Evolutionary conservation across 2,329 filamentous ascomycete species (phyloP).

Genomic region (Cercospora sp.): DNA sequence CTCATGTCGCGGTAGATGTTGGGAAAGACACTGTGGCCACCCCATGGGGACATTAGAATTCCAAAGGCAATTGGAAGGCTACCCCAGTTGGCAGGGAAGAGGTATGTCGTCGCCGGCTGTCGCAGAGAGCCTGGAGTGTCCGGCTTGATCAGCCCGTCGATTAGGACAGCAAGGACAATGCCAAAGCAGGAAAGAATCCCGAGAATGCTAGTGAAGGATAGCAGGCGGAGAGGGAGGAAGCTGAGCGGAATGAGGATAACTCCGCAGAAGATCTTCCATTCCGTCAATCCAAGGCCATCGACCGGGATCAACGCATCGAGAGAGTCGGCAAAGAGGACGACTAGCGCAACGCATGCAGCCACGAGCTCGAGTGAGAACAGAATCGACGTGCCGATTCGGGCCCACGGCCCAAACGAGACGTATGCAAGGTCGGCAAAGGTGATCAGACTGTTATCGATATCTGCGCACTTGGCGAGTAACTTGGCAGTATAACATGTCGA

Average conservation of each 20-base stretch:
- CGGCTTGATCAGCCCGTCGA: slow-evolving; percentile 83
- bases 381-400: slow-evolving; percentile 77
- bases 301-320: slow-evolving; percentile 72
- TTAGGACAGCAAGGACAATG: slow-evolving; percentile 79
- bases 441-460: slow-evolving; percentile 79
- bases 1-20: slow-evolving; percentile 79
- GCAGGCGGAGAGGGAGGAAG: slow-evolving; percentile 76
- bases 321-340: slow-evolving; percentile 95
- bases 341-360: slow-evolving; percentile 82
- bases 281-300: slow-evolving; percentile 58
- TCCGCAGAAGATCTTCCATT: slow-evolving; percentile 86
- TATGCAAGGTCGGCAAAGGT: slow-evolving; percentile 94
- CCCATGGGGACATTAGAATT: slow-evolving; percentile 80
- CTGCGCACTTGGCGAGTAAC: slow-evolving; percentile 82
- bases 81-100: slow-evolving; percentile 83
- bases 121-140: slow-evolving; percentile 77
- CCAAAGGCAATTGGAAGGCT: slow-evolving; percentile 87
- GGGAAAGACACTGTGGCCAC: slow-evolving; percentile 74
- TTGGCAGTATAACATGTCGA: slow-evolving; percentile 85
- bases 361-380: slow-evolving; percentile 86
- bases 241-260: slow-evolving; percentile 76
- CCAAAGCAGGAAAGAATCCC: slow-evolving; percentile 88
- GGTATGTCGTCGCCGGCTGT: slow-evolving; percentile 73
- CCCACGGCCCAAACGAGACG: slow-evolving; percentile 80
- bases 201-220: slow-evolving; percentile 88